phyloP scores from a whole-genome alignment of 306 rosid species.

The Inga leiocalycina region DNA sequence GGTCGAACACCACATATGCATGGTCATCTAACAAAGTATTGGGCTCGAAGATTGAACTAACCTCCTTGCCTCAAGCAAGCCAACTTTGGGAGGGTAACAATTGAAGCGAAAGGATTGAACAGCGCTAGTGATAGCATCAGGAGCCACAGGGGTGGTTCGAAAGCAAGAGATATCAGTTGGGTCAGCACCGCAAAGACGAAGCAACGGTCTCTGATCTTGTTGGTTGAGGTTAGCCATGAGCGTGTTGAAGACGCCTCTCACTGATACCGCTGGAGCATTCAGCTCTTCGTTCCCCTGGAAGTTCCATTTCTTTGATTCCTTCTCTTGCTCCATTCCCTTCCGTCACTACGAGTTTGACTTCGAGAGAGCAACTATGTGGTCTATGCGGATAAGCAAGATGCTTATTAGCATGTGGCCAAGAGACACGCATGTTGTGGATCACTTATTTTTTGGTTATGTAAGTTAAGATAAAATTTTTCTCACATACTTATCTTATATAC shows the following conservation, averaged over 20 bases:
- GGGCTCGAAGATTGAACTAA: neutral
- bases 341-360: neutral
- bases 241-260: slow-evolving; percentile 46
- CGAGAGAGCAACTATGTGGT: neutral
- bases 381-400: no score
- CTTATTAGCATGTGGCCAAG: no score
- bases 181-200: slow-evolving; percentile 57
- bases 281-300: slow-evolving; percentile 51
- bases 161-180: slow-evolving; percentile 49
- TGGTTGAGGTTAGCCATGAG: slow-evolving; percentile 29
- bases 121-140: slow-evolving; percentile 44
- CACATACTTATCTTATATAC: no score
- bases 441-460: no score
- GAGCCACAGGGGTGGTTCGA: slow-evolving; percentile 33
- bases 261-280: slow-evolving; percentile 50
- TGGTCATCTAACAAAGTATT: neutral
- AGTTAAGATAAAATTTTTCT: no score
- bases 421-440: accelerated
- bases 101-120: slow-evolving; percentile 52
- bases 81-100: slow-evolving; percentile 54
- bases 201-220: slow-evolving; percentile 33
- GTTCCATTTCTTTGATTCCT: slow-evolving; percentile 42
- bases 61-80: slow-evolving; percentile 56
- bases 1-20: neutral
- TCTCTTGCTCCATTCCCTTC: slow-evolving; percentile 50